phyloP scores from a whole-genome alignment of 2,329 filamentous ascomycete species.

The Xylaria sp. region DNA sequence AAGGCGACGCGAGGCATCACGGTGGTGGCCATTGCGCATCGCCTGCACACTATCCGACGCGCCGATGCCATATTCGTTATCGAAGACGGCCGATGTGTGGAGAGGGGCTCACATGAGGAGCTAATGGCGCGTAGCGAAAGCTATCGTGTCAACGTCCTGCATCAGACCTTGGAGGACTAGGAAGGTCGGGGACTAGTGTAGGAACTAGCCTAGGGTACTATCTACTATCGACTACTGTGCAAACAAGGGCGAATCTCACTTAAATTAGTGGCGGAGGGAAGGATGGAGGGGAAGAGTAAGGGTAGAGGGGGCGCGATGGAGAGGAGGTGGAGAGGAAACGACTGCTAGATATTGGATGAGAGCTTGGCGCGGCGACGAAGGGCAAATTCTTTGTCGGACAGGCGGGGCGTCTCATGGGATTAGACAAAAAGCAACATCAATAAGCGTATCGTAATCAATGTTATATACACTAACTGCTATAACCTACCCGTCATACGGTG shows the following conservation, averaged over 20 bases:
- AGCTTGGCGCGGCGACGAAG: not conserved
- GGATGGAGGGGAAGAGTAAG: not conserved
- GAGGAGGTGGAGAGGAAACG: not conserved
- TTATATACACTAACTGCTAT: too few species aligned
- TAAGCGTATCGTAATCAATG: slow-evolving; percentile 1
- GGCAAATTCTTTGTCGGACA: not conserved
- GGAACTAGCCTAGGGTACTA: not conserved
- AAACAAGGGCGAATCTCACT: not conserved
- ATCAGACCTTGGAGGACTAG: slow-evolving; percentile 51
- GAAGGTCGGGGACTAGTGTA: not conserved
- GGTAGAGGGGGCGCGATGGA: not conserved
- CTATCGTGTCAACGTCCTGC: slow-evolving; percentile 58
- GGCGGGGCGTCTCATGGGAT: not conserved
- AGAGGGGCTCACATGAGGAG: slow-evolving; percentile 59
- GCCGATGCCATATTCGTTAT: slow-evolving; percentile 65
- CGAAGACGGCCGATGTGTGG: slow-evolving; percentile 58
- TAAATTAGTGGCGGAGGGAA: not conserved
- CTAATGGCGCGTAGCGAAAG: slow-evolving; percentile 58
- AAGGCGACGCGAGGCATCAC: slow-evolving; percentile 59
- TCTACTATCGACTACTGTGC: too few species aligned
- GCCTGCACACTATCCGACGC: slow-evolving; percentile 61
- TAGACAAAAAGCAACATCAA: slow-evolving; percentile 23
- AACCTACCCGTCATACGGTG: not conserved
- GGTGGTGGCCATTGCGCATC: slow-evolving; percentile 64
- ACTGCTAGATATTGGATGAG: not conserved